Base-by-base conservation (phyloP, 2,329 filamentous ascomycete genomes). In the Immersiporthe knoxdaviesiana region DNA sequence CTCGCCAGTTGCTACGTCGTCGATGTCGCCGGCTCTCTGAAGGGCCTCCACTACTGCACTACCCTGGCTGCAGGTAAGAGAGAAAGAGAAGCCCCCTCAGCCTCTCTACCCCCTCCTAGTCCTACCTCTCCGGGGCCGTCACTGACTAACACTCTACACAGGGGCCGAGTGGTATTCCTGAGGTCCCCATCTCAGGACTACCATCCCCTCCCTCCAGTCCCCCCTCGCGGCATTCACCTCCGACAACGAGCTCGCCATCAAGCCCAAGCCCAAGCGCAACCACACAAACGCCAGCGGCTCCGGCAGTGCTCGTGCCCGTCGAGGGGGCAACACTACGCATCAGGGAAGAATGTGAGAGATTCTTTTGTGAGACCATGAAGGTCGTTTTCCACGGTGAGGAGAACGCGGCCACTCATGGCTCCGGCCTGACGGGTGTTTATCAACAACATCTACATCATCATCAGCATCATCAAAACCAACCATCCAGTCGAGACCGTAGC, bases 271-370 rank as follows among this genome's bases (percentile, higher is more conserved):
- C 75, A 80, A 80, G 76, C 79, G 77, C 74, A 79, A 77, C 74
- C 78, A 77, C 65, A 61, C 44, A 58, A 62, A 37, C 64, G 78
- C 77, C 76, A 73, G 72, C 73, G 72, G 74, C 73, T 75, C 69
- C 71, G 80, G 79, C 77, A 82, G 79, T 77, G 78, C 79, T 79
- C 77, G 80, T 81, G 81, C 82, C 79, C 85, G 87, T 79, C 87
- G 87, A 91, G 92, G 92, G 94, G 93, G 94, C 94, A 91, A 90
- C 93, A 92, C 90, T 92, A 84, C 90, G 91, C 85, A 97, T 97
- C 88, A 94, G 92, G 92, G 94, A 92, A 94, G 94, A 97, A 93
- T 97, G 94, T 97, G 94, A 97, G 94, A 97, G 94, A 88, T 95
- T 97, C 91, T 97, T 97, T 89, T 97, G 94, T 85, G 93, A 95